phyloP scores from a whole-genome alignment of 208 protist species.

The Naegleria gruberi region DNA sequence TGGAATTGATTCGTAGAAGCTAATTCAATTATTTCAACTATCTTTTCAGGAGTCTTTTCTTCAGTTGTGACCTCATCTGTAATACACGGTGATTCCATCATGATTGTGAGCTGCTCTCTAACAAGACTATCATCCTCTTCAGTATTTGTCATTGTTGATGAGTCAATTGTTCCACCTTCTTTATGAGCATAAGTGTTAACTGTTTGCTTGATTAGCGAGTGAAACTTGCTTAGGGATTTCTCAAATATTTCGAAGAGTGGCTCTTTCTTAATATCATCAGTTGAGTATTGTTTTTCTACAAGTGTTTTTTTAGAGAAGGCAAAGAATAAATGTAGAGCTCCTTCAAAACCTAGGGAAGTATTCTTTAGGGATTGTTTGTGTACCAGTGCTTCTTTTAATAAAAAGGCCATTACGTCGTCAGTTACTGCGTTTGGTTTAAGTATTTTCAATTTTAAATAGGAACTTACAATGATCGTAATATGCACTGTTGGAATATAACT shows the following conservation, averaged over 20 bases:
- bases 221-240: background rate
- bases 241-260: background rate
- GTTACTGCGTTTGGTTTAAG: background rate
- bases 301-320: background rate
- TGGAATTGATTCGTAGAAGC: no score
- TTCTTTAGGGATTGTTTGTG: background rate
- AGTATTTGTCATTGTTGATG: no score
- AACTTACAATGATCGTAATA: background rate
- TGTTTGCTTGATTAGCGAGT: background rate
- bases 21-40: no score
- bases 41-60: no score
- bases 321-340: background rate
- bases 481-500: background rate
- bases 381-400: background rate
- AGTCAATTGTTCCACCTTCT: background rate
- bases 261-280: background rate
- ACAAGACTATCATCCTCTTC: no score
- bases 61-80: no score
- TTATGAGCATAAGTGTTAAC: background rate
- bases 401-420: background rate
- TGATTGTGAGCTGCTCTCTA: no score
- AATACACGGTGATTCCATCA: no score
- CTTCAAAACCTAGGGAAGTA: background rate
- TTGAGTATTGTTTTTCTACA: background rate
- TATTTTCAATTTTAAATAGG: background rate